Conservation (phyloP, 2,329 filamentous ascomycete genomes). For the Paraphaeosphaeria minitans region DNA sequence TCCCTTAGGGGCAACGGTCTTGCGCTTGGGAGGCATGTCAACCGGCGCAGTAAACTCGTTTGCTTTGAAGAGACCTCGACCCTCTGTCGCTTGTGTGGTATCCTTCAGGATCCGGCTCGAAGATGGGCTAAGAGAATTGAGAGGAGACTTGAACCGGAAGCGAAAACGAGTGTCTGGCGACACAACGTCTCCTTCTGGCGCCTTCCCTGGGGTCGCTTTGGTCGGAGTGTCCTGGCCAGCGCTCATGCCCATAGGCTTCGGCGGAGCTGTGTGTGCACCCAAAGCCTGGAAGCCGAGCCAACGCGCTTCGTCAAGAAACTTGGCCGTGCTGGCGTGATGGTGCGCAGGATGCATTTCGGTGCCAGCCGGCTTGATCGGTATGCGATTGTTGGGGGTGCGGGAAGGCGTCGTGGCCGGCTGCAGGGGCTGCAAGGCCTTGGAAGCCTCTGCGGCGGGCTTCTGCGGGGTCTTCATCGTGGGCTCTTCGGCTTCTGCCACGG, state of each 20-base stretch:
- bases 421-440: conserved; percentile 52
- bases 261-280: conserved; percentile 59
- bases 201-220: conserved; percentile 49
- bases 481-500: conserved; percentile 23
- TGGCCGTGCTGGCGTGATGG: conserved; percentile 74
- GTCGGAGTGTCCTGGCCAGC: conserved; percentile 67
- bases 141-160: conserved; percentile 65
- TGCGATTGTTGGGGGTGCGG: conserved; percentile 63
- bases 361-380: conserved; percentile 70
- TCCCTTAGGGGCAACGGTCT: conserved; percentile 79
- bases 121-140: conserved; percentile 63
- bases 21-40: conserved; percentile 60
- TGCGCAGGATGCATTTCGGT: conserved; percentile 93
- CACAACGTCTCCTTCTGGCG: conserved; percentile 39
- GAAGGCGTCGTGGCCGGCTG: conserved; percentile 45
- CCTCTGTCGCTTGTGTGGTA: conserved; percentile 67
- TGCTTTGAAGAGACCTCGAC: conserved; percentile 43
- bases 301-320: conserved; percentile 77
- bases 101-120: conserved; percentile 65
- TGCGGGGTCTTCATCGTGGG: conserved; percentile 30
- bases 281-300: conserved; percentile 78
- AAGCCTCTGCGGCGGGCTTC: conserved; percentile 19
- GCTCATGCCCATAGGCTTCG: conserved; percentile 48
- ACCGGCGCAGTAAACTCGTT: conserved; percentile 43
- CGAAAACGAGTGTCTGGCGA: conserved; percentile 63